Evolutionary conservation across 2,329 filamentous ascomycete genomes (phyloP).

Genomic region (Aphanoascus verrucosus): DNA sequence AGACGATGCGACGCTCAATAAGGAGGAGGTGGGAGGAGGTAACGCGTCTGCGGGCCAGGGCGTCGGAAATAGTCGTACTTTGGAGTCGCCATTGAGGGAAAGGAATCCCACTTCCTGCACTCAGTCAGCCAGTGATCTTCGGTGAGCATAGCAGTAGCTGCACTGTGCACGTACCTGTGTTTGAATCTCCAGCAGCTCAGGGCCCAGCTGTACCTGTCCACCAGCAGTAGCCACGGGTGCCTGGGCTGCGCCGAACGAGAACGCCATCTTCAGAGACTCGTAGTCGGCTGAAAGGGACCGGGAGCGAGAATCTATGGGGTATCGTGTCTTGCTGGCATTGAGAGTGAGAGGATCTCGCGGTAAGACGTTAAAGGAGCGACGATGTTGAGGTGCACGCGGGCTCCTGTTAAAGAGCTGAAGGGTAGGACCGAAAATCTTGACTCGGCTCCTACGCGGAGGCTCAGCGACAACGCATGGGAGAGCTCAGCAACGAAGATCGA

Average conservation of each 20-base stretch:
- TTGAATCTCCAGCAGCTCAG: slow-evolving; percentile 64
- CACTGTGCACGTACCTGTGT: slow-evolving; percentile 53
- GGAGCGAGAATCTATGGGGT: slow-evolving; percentile 27
- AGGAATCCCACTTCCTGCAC: slow-evolving; percentile 67
- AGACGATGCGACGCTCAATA: slow-evolving; percentile 70
- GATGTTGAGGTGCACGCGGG: slow-evolving; percentile 31
- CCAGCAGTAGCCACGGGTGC: slow-evolving; percentile 32
- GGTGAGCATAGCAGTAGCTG: too few species aligned
- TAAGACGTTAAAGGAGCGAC: slow-evolving; percentile 33
- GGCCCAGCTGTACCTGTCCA: slow-evolving; percentile 43
- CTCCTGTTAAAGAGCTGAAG: slow-evolving; percentile 34
- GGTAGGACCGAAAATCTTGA: slow-evolving; percentile 39
- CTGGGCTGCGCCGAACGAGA: slow-evolving; percentile 46
- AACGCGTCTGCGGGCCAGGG: slow-evolving; percentile 61
- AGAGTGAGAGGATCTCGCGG: slow-evolving; percentile 16
- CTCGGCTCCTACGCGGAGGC: slow-evolving; percentile 18
- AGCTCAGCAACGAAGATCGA: background rate
- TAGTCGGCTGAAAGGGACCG: slow-evolving; percentile 32
- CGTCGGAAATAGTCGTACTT: slow-evolving; percentile 65
- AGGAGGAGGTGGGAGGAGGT: slow-evolving; percentile 66
- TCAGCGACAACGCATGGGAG: background rate
- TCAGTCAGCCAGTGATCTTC: background rate
- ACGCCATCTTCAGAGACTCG: slow-evolving; percentile 46
- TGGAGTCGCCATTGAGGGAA: slow-evolving; percentile 66
- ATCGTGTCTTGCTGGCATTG: slow-evolving; percentile 30